Evolutionary conservation across 2,329 filamentous ascomycete genomes (phyloP).

Genomic region (Rhinocladiella mackenziei): DNA sequence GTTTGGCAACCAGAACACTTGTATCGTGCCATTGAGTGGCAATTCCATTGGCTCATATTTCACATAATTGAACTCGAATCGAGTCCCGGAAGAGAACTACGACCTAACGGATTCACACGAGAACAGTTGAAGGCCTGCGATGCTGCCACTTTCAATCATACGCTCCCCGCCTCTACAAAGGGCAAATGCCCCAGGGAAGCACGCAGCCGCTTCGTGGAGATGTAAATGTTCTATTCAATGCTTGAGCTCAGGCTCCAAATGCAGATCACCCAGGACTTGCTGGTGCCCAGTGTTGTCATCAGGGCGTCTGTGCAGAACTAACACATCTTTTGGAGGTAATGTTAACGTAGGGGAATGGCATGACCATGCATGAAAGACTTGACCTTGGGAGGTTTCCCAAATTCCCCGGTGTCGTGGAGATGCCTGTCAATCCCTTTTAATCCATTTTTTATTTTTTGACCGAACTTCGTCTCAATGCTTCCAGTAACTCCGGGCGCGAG

Average conservation of each 20-base stretch:
- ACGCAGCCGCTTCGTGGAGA: conserved; percentile 7
- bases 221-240: conserved; percentile 13
- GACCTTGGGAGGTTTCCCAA: neutral
- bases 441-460: conserved; percentile 45
- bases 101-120: neutral
- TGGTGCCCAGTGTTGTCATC: neutral
- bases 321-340: conserved; percentile 2
- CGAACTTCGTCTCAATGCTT: conserved; percentile 78
- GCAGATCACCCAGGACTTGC: conserved; percentile 1
- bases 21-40: conserved; percentile 9
- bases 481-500: conserved; percentile 77
- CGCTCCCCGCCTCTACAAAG: neutral
- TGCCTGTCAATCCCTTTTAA: neutral
- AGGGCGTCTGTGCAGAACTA: neutral
- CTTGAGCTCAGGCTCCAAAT: conserved; percentile 7
- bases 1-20: conserved; percentile 1
- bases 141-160: too few relatives aligned
- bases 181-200: neutral
- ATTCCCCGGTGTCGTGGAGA: neutral
- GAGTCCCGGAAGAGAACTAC: neutral
- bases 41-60: conserved; percentile 8
- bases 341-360: neutral
- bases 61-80: neutral
- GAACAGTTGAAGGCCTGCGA: conserved; percentile 1
- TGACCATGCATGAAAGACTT: neutral